A percentile compares a stretch with the other conserved stretches of the same genome.
Evolutionary conservation across 805 yeast species (phyloP).

Genomic region (Starmerella apis): DNA sequence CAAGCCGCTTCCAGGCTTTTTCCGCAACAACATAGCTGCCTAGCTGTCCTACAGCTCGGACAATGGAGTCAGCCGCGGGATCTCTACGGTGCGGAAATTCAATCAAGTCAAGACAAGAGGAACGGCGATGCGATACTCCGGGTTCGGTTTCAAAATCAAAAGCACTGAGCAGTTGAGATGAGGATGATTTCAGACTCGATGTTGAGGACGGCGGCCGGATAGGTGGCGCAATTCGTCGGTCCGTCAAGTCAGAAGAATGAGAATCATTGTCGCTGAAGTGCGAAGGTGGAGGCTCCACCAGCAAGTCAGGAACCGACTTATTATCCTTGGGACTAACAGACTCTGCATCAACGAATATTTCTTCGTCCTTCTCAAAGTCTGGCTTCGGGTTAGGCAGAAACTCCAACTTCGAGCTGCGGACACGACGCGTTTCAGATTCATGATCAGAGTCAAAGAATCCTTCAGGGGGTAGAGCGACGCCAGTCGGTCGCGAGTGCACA

Average conservation of each 20-base stretch:
- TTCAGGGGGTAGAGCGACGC: slow-evolving; percentile 23
- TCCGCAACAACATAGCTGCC: slow-evolving; percentile 47
- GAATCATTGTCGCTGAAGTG: neutral
- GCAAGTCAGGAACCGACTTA: neutral
- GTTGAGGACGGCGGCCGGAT: slow-evolving; percentile 8
- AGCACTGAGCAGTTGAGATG: neutral
- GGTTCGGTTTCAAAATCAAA: slow-evolving; percentile 17
- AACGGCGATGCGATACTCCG: slow-evolving; percentile 12
- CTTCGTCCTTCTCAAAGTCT: neutral
- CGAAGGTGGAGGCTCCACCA: neutral
- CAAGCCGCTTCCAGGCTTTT: slow-evolving; percentile 49
- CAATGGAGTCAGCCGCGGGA: slow-evolving; percentile 18
- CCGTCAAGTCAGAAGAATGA: neutral
- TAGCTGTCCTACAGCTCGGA: slow-evolving; percentile 40
- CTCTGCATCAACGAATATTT: neutral
- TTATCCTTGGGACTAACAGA: neutral
- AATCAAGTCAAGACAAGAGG: slow-evolving; percentile 19
- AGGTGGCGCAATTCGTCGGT: neutral
- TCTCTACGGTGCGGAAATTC: slow-evolving; percentile 13
- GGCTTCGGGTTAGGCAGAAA: neutral
- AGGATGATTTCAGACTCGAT: slow-evolving; percentile 2
- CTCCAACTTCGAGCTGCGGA: neutral
- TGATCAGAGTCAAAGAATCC: neutral
- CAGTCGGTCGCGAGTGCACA: slow-evolving; percentile 16
- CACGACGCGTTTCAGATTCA: neutral